Conservation (phyloP, 2,329 filamentous ascomycete species). For the Penicillium griseofulvum region DNA sequence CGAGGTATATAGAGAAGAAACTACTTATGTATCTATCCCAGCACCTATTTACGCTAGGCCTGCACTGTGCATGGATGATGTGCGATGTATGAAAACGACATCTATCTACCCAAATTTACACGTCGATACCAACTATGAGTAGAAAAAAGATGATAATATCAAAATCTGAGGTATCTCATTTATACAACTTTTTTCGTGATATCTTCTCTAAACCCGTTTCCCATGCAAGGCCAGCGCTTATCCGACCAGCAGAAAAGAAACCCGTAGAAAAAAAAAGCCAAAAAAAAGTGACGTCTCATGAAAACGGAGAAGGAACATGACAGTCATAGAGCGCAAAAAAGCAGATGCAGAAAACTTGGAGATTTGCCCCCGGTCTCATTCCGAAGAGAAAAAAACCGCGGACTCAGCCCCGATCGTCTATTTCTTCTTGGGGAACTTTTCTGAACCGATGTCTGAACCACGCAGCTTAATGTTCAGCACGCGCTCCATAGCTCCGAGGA, state of each 20-base stretch:
- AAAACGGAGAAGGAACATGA: slow-evolving; percentile 21
- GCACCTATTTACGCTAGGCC: background rate
- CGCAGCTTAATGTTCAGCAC: slow-evolving; percentile 85
- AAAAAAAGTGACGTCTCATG: slow-evolving; percentile 17
- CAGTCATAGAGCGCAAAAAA: slow-evolving; percentile 24
- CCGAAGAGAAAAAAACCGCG: slow-evolving; percentile 21
- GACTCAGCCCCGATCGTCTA: slow-evolving; percentile 34
- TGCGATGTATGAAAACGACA: background rate
- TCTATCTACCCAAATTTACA: background rate
- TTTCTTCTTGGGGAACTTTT: slow-evolving; percentile 77
- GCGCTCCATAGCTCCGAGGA: slow-evolving; percentile 73
- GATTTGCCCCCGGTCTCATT: slow-evolving; percentile 11
- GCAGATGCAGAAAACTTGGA: slow-evolving; percentile 12
- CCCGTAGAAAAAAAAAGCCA: slow-evolving; percentile 16
- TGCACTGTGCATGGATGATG: background rate
- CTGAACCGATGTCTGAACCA: slow-evolving; percentile 78
- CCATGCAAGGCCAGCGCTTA: slow-evolving; percentile 34
- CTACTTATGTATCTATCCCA: background rate
- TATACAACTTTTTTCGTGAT: slow-evolving; percentile 19
- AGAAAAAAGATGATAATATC: background rate
- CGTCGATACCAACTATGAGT: background rate
- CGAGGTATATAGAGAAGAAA: background rate
- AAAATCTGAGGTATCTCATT: slow-evolving; percentile 23
- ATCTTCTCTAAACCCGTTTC: slow-evolving; percentile 22
- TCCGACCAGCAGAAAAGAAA: slow-evolving; percentile 32